phyloP scores from a whole-genome alignment of 108 stramenopile species.

The Cyclotella choctawhatcheeana region DNA sequence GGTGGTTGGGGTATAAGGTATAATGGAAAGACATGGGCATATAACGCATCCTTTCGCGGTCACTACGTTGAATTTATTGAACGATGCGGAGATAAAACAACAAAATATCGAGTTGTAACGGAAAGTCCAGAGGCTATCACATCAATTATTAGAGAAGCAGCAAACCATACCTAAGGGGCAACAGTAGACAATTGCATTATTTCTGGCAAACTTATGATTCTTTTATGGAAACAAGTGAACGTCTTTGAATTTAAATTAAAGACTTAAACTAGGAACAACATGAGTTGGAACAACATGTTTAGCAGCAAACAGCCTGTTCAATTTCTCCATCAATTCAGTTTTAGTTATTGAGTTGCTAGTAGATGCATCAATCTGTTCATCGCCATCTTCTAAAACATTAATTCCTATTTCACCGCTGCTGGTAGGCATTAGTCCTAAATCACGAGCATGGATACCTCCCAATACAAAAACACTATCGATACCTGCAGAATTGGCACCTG shows the following conservation, averaged over 20 bases:
- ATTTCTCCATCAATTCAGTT: constrained; percentile 12
- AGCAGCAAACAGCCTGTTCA: constrained; percentile 16
- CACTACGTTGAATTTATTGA: neutral
- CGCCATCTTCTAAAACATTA: constrained; percentile 8
- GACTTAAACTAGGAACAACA: constrained; percentile 36
- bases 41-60: constrained; percentile 11
- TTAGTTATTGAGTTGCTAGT: neutral
- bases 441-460: constrained; percentile 72
- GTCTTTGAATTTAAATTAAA: neutral
- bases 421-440: constrained; percentile 51
- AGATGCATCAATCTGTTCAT: neutral
- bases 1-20: constrained; percentile 8
- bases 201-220: too few relatives aligned
- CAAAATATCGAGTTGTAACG: neutral
- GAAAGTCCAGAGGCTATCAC: constrained; percentile 1
- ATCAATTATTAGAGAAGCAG: neutral
- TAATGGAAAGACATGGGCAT: neutral
- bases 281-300: constrained; percentile 31
- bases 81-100: neutral
- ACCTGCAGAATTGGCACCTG: constrained; percentile 77
- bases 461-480: constrained; percentile 74
- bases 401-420: constrained; percentile 7
- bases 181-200: too few relatives aligned
- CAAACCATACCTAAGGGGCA: too few relatives aligned
- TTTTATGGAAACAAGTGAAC: too few relatives aligned